Base-by-base conservation (phyloP, 2,329 filamentous ascomycete genomes). In the Trichophyton verrucosum region DNA sequence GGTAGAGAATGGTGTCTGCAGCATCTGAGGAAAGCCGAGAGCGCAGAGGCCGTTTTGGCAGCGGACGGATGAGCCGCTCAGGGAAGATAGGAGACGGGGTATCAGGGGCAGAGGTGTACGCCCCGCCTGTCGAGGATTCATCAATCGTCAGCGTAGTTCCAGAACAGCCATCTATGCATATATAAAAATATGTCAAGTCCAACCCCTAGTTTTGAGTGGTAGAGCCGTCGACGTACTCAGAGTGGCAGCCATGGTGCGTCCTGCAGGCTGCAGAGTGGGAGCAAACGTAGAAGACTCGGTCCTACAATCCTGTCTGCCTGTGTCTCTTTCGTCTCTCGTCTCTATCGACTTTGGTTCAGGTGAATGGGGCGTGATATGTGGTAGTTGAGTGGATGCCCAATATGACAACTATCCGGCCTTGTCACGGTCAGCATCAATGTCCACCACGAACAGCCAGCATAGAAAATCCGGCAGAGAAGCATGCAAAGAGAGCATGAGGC, bases 41-140 rank as follows among this genome's bases (percentile, higher is more conserved):
- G 68, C 91, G 89, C 60, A 99, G 81, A 65, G 89, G 87, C 69
- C 91, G 87, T 76, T 89, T 94, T 49, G 94, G 94, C 63, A 99
- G 78, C 61, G 94, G 94, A 71, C 91, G 87, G 72, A 99, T 99
- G 63, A 92, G 88, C 74, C 94, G 86, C 72, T 95, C 89, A 66
- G 90, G 90, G 72, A 89, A 95, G 69, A 89, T 80, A 62, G 88
- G 84, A 63, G 90, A 94, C 65, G 85, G 81, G 62, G 87, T 87
- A 78, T 96, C 90, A 66, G 77, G 76, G 68, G 75, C 74, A 68
- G 77, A 75, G 65, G 77, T 77, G 70, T 78, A 80, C 68, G 74
- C 75, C 72, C 75, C 72, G 70, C 75, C 76, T 79, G 72, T 69
- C 44, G 44, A 47, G 8, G n/a, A 22, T 56, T 56, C 17, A 56